Percentiles rank a stretch among this genome's conserved stretches.
Conservation (phyloP, 2,329 filamentous ascomycete genomes). For the Cadophora luteo-olivacea region DNA sequence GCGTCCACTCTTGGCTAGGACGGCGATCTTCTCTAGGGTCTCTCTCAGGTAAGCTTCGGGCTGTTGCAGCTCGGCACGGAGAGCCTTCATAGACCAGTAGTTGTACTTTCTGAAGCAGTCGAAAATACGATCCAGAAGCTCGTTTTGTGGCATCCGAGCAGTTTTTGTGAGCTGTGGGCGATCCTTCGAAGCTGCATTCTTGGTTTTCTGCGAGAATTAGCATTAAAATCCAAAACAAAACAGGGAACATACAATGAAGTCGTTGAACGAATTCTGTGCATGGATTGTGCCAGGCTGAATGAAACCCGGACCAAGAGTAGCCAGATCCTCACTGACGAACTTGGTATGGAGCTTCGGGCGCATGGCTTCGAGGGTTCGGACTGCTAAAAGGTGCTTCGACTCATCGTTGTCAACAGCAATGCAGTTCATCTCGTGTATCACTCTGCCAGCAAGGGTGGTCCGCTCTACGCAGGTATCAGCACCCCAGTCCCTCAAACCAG, state of each 20-base stretch:
- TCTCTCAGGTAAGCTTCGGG: conserved; percentile 93
- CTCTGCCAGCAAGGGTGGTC: conserved; percentile 75
- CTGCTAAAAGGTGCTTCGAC: conserved; percentile 66
- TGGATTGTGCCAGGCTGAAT: conserved; percentile 63
- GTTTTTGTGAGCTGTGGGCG: conserved; percentile 80
- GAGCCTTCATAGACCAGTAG: conserved; percentile 92
- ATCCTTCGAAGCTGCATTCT: conserved; percentile 57
- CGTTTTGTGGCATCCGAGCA: conserved; percentile 86
- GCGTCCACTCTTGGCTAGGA: conserved; percentile 80
- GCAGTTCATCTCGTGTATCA: conserved; percentile 79
- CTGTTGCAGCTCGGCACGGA: conserved; percentile 80
- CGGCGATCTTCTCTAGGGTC: conserved; percentile 81
- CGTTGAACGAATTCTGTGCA: conserved; percentile 51
- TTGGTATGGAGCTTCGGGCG: conserved; percentile 64
- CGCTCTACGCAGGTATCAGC: conserved; percentile 62
- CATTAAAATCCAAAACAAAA: conserved; percentile 2
- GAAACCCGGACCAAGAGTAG: conserved; percentile 47
- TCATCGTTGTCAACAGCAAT: conserved; percentile 76
- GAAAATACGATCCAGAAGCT: conserved; percentile 86
- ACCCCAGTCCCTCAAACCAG: neutral
- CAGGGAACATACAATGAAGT: conserved; percentile 61
- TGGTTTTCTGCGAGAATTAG: conserved; percentile 55
- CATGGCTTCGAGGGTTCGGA: conserved; percentile 64
- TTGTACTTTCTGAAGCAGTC: conserved; percentile 82
- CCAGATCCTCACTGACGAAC: conserved; percentile 41